phyloP scores from a whole-genome alignment of 1,139 yeast species.

The Debaryomyces nepalensis region DNA sequence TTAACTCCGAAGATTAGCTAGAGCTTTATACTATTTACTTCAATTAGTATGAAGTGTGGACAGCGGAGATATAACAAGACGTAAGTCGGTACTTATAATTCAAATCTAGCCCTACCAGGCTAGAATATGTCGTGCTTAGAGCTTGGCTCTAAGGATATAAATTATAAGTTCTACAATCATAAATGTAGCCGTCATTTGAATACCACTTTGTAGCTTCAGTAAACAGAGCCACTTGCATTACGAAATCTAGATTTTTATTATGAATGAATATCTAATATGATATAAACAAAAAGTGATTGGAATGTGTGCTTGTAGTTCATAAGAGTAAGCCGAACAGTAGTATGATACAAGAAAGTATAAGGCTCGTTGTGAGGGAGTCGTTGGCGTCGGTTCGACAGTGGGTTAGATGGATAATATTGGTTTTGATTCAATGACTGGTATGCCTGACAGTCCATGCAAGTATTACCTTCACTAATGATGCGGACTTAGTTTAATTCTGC shows the following conservation, averaged over 20 bases:
- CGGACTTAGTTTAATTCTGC: constrained; percentile 21
- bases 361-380: constrained; percentile 1
- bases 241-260: constrained; percentile 2
- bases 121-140: constrained; percentile 11
- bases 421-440: neutral
- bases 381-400: constrained; percentile 1
- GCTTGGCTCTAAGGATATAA: constrained; percentile 8
- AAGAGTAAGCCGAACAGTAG: neutral
- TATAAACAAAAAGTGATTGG: constrained; percentile 7
- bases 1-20: constrained; percentile 57
- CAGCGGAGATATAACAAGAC: constrained; percentile 63
- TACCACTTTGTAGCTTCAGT: neutral
- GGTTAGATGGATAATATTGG: constrained; percentile 2
- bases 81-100: constrained; percentile 14
- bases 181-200: neutral
- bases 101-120: constrained; percentile 10
- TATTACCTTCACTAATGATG: neutral
- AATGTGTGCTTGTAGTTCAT: constrained; percentile 1
- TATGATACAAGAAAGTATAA: neutral
- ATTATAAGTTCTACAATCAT: constrained; percentile 15
- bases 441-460: constrained; percentile 7
- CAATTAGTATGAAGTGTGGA: constrained; percentile 64
- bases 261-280: constrained; percentile 9
- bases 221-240: neutral
- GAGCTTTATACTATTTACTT: constrained; percentile 55